Percentiles rank a stretch among this genome's conserved stretches.
phyloP scores from a whole-genome alignment of 495 filamentous ascomycete genomes.

The Penicillium steckii region DNA sequence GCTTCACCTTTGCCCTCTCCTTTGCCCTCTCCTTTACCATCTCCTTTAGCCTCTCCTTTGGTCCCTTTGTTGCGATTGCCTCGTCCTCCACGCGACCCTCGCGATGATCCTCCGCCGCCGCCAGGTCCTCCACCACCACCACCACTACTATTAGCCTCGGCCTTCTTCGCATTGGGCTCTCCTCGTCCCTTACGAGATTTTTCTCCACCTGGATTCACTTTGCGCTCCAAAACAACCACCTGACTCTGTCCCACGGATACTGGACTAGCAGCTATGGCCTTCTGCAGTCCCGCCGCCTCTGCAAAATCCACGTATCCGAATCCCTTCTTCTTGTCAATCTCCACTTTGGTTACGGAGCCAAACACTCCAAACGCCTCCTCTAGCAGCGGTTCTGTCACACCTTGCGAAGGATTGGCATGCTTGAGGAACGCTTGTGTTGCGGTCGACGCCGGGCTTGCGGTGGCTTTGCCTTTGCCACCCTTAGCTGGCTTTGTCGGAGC shows the following conservation, averaged over 20 bases:
- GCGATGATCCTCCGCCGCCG: conserved; percentile 33
- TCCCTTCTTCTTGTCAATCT: conserved; percentile 90
- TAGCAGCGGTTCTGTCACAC: conserved; percentile 77
- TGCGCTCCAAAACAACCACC: conserved; percentile 82
- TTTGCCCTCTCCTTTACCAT: conserved; percentile 15
- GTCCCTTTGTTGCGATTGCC: conserved; percentile 31
- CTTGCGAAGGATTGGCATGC: conserved; percentile 87
- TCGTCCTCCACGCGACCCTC: conserved; percentile 36
- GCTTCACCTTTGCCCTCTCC: too few species aligned
- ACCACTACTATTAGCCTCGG: background rate
- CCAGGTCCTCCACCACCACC: conserved; percentile 2
- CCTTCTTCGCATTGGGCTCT: conserved; percentile 10
- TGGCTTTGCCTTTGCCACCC: conserved; percentile 32
- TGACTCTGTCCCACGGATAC: conserved; percentile 78
- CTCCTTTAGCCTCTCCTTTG: conserved; percentile 18
- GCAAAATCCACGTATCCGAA: conserved; percentile 89
- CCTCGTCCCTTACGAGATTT: conserved; percentile 41
- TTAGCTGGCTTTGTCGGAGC: conserved; percentile 31
- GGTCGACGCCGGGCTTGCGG: conserved; percentile 41
- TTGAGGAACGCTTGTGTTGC: conserved; percentile 87
- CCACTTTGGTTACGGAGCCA: conserved; percentile 70
- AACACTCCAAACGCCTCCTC: conserved; percentile 68
- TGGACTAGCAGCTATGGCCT: conserved; percentile 78
- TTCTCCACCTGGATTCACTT: conserved; percentile 47
- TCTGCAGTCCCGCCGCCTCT: conserved; percentile 64